A percentile compares a stretch with the other conserved stretches of the same genome.
Conservation (phyloP, 768 basidiomycete species). For the Naematelia aurantialba region DNA sequence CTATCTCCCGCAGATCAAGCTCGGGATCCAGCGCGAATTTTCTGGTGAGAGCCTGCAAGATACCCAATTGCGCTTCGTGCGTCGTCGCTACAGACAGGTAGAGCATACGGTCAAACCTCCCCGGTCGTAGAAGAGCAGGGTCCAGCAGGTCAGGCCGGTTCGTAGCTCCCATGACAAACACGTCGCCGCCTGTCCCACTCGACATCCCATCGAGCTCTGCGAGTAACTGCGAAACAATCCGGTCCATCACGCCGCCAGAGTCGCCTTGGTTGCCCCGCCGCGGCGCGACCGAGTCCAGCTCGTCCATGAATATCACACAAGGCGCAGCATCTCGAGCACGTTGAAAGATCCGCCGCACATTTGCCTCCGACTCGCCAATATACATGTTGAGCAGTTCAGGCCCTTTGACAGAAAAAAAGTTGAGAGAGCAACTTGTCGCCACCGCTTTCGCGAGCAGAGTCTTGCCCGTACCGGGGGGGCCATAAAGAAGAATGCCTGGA, state of each 20-base stretch:
- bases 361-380: slow-evolving; percentile 85
- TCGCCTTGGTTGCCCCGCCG: slow-evolving; percentile 93
- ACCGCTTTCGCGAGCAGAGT: slow-evolving; percentile 94
- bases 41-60: slow-evolving; percentile 82
- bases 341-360: slow-evolving; percentile 69
- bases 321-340: slow-evolving; percentile 85
- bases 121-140: slow-evolving; percentile 80
- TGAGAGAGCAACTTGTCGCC: slow-evolving; percentile 87
- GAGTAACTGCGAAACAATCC: slow-evolving; percentile 89
- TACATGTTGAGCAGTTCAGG: slow-evolving; percentile 97
- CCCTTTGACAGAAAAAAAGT: slow-evolving; percentile 96
- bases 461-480: slow-evolving; percentile 94
- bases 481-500: slow-evolving; percentile 84
- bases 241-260: slow-evolving; percentile 96
- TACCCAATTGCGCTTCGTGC: slow-evolving; percentile 76
- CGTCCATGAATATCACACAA: slow-evolving; percentile 95
- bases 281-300: slow-evolving; percentile 89
- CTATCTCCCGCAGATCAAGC: slow-evolving; percentile 63
- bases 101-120: slow-evolving; percentile 92
- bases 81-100: slow-evolving; percentile 90
- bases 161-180: slow-evolving; percentile 94
- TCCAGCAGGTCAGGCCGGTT: slow-evolving; percentile 91
- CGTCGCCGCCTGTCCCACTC: slow-evolving; percentile 57
- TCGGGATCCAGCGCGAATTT: slow-evolving; percentile 78
- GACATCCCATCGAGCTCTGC: slow-evolving; percentile 92